Base-by-base conservation (phyloP, 2,329 filamentous ascomycete species). In the Pyricularia grisea region DNA sequence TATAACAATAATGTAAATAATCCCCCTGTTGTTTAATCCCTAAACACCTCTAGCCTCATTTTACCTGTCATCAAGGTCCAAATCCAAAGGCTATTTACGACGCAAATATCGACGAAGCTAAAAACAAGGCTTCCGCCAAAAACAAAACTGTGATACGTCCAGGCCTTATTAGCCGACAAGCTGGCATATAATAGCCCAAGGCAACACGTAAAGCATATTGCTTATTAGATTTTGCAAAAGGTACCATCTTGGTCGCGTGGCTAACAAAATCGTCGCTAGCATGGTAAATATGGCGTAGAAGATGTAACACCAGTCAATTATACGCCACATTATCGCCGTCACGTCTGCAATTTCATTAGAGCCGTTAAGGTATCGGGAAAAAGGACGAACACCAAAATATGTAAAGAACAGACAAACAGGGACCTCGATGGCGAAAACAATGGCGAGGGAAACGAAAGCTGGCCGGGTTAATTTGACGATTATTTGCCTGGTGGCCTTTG, bases 81-180 rank as follows among this genome's bases (percentile, higher is more conserved):
- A 0, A 77, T 80, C 87, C 87, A 90, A 0, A 84, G 23, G 0
- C 69, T 74, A 72, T 84, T 81, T 0, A 88, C 80, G 3, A 85
- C 64, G 0, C 84, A 2, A n/a, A 90, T 78, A 65, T 83, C 82
- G 3, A 87, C 78, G 71, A 92, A 90, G 60, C 85, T 88, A 71
- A 91, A 91, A 0, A 92, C 87, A 64, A 92, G 77, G 71, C 86
- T 88, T 0, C 89, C 89, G 0, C 89, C 89, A 78, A 92, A 92
- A 0, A 92, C 85, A 30, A 90, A 75, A 0, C 84, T 82, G 72
- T 91, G 86, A 74, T 89, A 92, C 0, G 81, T 87, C 90, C 89
- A 92, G 0, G 90, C 88, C 73, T 87, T 84, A 0, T 77, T 76
- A 3, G 80, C 75, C 7, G 83, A 81, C 65, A 90, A 77, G 1